Base-by-base conservation (phyloP, 257 asterid genomes). In the Nyctanthes arbortristis region DNA sequence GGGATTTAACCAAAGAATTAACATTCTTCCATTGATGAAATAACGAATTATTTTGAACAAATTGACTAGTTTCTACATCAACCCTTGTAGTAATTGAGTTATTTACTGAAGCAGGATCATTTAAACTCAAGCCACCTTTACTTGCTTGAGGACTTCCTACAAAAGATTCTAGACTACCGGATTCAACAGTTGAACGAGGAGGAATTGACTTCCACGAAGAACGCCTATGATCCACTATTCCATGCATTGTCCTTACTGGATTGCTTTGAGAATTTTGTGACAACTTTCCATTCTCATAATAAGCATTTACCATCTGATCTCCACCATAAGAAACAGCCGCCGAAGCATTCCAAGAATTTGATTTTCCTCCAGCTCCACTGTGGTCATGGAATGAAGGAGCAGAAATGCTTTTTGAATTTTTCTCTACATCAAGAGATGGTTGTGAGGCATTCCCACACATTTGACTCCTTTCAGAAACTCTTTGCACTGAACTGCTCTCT, bases 21-120 rank as follows among this genome's bases (percentile, higher is more conserved):
- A 78, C 84, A 68, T 81, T 81, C 74, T 78, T 85, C 98, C 96
- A 87, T 70, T 78, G 85, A 73, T 79, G 83, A 60, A 75, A 68
- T 62, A 81, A 79, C 74, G 72, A 59, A 69, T 69, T 84, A 66
- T 81, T 81, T 40, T 69, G 82, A 61, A 72, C 77, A 82, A 76
- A 75, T 58, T 80, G 79, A 73, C 78, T 79, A 71, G 78, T 74
- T 55, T 80, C 92, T 63, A 81, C 85, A 77, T 78, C 79, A 57
- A 70, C 71, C 66, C 78, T 82, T 49, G 11, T 66, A 63, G 69
- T 70, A 49, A 72, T 45, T 56, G 92, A 71, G 65, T 75, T 80
- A 20, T 80, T 66, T 69, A 64, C 67, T 55, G 80, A 63, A 71
- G 81, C 63, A 72, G 82, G 72, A 76, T 76, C 75, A 66, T 78